Conservation (phyloP, 305 asterid genomes). For the Fraxinus sp. region DNA sequence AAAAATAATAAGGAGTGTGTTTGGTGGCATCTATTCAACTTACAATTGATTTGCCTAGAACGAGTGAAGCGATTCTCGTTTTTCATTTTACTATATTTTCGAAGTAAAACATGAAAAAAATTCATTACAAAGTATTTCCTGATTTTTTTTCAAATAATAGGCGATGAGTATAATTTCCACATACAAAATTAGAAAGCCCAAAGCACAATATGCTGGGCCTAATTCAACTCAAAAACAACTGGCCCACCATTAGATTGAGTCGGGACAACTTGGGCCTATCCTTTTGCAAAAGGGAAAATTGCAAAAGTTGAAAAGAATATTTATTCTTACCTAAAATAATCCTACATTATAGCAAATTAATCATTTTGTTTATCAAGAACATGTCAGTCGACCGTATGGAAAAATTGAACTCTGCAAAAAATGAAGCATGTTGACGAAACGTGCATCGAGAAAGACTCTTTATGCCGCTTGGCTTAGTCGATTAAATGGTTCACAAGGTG, state of each 20-base stretch:
- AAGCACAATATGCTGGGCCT: not conserved
- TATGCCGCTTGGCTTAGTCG: too few relatives aligned
- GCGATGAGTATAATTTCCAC: too few relatives aligned
- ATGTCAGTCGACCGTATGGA: not conserved
- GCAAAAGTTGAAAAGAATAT: not conserved
- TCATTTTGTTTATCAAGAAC: not conserved
- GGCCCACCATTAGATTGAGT: not conserved
- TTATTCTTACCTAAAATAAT: not conserved
- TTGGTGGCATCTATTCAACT: too few relatives aligned
- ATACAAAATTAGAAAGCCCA: not conserved
- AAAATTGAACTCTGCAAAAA: not conserved
- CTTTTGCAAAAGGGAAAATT: not conserved
- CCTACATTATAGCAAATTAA: not conserved
- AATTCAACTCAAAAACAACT: not conserved
- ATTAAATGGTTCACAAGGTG: too few relatives aligned
- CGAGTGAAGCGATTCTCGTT: too few relatives aligned
- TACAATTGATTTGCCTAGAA: too few relatives aligned
- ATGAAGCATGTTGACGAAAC: not conserved
- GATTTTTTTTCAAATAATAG: too few relatives aligned
- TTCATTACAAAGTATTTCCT: too few relatives aligned
- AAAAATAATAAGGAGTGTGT: too few relatives aligned
- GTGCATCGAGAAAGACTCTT: not conserved
- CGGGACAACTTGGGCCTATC: not conserved
- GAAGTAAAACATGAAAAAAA: too few relatives aligned
- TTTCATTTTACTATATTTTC: too few relatives aligned